Evolutionary conservation across 108 stramenopile species (phyloP), one percentile per base, ranked within the genome.

Genomic region (Epipyxis sp.): DNA sequence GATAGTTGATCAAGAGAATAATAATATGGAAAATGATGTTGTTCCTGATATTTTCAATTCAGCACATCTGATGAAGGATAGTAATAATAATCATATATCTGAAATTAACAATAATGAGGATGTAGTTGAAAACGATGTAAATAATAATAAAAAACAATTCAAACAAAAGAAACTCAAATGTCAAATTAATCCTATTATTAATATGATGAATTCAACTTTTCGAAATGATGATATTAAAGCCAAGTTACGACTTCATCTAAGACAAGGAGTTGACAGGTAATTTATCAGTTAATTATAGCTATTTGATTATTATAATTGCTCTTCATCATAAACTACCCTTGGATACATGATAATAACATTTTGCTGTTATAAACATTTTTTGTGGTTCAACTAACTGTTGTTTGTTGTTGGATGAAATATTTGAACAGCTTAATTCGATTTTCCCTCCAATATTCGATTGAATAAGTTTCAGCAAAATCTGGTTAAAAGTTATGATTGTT

Each of bases 201-300:
- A 65, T 37, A 3, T 32, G 34, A 6, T 65, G 25, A 29, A 25
- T 37, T 32, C 30, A 16, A 65, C 61, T 37, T 16, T 16, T 65
- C 61, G 61, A 16, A 37, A 16, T 65, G 13, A 3, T 29, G 35
- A 35, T 16, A 25, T 10, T 37, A 3, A 37, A 25, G 25, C 10
- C 3, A 16, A 32, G 20, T 10, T 74, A 10, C 71, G 35, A 6
- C 34, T 10, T 39, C 42, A 74, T 32, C 50, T 74, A 25, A 13
- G 71, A 74, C 46, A 74, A 39, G 71, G 71, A 10, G 50, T 65
- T 6, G 61, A 65, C 35, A n/a, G n/a, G n/a, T n/a, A n/a, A n/a
- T n/a, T n/a, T n/a, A n/a, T n/a, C n/a, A n/a, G n/a, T n/a, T n/a
- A n/a, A n/a, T n/a, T n/a, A n/a, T n/a, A n/a, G n/a, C n/a, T n/a